A percentile compares a stretch with the other conserved stretches of the same genome.
phyloP scores from a whole-genome alignment of 345 rosid genomes.

The Psidium guajava region DNA sequence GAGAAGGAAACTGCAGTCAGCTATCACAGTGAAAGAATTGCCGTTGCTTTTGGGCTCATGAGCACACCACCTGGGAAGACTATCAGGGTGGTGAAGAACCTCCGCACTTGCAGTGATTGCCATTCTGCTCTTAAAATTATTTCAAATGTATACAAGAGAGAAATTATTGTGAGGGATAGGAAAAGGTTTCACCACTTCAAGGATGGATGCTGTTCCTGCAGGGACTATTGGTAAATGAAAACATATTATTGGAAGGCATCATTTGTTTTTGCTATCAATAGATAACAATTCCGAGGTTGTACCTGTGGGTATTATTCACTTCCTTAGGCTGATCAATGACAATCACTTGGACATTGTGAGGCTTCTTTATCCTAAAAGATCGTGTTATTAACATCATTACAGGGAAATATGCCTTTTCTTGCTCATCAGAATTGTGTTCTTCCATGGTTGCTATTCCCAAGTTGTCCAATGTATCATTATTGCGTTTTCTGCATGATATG shows the following conservation, averaged over 20 bases:
- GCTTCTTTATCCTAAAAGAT: background rate
- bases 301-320: background rate
- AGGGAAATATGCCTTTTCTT: background rate
- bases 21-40: constrained; percentile 1
- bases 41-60: constrained; percentile 6
- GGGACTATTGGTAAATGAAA: background rate
- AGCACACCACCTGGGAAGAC: background rate
- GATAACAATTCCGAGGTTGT: background rate
- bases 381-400: background rate
- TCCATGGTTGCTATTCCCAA: background rate
- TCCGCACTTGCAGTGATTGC: constrained; percentile 1
- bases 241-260: background rate
- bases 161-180: constrained; percentile 1
- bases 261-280: background rate
- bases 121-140: constrained; percentile 3
- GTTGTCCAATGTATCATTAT: background rate
- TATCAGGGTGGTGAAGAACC: constrained; percentile 3
- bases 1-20: constrained; percentile 1
- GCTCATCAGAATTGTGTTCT: background rate
- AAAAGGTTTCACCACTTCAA: constrained; percentile 5
- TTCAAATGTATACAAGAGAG: background rate
- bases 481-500: background rate
- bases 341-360: background rate
- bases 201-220: constrained; percentile 2
- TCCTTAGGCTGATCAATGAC: background rate